Percentiles rank a stretch among this genome's conserved stretches.
These are phyloP conservation scores for Polytrichum commune DNA, from an alignment of 225 moss, liverwort and hornwort species.

Conservation along the genomic window DNA sequence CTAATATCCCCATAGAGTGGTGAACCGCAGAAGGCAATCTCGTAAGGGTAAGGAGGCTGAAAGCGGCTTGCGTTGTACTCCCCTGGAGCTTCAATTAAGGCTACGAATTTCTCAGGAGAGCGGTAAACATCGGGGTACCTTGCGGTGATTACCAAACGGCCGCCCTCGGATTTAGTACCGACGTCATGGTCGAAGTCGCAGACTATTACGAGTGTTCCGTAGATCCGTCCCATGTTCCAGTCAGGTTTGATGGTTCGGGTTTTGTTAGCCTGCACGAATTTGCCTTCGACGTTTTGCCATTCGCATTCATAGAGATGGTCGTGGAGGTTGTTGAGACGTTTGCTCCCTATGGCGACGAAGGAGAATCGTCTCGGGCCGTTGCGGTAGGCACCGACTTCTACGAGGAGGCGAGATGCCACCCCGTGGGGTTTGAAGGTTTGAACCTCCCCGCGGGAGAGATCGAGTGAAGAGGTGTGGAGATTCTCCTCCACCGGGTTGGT, in stretches of 20 bases:
- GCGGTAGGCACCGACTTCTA: conserved; percentile 46
- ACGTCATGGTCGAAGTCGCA: conserved; percentile 33
- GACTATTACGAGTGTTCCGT: conserved; percentile 39
- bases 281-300: conserved; percentile 16
- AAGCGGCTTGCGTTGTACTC: conserved; percentile 29
- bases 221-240: conserved; percentile 42
- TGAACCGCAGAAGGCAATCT: conserved; percentile 42
- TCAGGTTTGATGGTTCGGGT: conserved; percentile 36
- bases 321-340: conserved; percentile 30
- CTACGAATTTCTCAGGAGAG: conserved; percentile 31
- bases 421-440: conserved; percentile 39
- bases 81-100: conserved; percentile 24
- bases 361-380: conserved; percentile 36
- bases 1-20: conserved; percentile 36
- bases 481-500: conserved; percentile 16
- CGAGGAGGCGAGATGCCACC: conserved; percentile 31
- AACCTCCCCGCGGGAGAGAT: conserved; percentile 33
- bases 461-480: conserved; percentile 22
- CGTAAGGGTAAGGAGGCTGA: conserved; percentile 29
- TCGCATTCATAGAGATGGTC: conserved; percentile 26
- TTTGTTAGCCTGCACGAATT: conserved; percentile 12
- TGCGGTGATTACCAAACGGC: conserved; percentile 29
- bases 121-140: conserved; percentile 25
- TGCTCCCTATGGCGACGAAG: conserved; percentile 40
- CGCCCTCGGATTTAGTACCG: conserved; percentile 29